Evolutionary conservation across 352 stramenopile genomes (phyloP), one percentile per base, ranked within the genome.

Genomic region (Phytophthora syringae): DNA sequence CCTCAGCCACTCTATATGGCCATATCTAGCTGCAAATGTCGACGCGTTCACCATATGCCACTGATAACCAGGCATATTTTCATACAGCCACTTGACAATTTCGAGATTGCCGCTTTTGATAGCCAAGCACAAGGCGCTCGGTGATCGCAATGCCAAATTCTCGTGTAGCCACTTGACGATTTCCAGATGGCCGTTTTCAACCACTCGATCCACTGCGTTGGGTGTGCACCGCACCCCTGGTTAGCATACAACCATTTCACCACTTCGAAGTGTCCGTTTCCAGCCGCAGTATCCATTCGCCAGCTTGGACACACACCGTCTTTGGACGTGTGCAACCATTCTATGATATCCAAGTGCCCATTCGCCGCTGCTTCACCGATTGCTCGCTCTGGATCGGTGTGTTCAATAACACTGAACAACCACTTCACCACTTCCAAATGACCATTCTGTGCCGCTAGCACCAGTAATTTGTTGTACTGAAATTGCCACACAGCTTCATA

Each of bases 161-260:
- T 34, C 7, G n/a, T 32, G 28, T 12, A 55, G 20, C 49, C 49
- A 55, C 21, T 60, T 65, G 16, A 54, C 40, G 21, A 60, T 32
- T 28, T 64, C 34, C 10, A 88, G 65, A 12, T 45, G 18, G 7
- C 49, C 49, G 18, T 45, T 7, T 52, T 52, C 22, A 24, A 22
- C 44, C 0, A 22, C 24, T 34, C 16, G 12, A 32, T 52, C 22
- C 12, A 52, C 30, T 30, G 44, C 24, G 1, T 5, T 0, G n/a
- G 44, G 3, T 13, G 44, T 15, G 15, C 44, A 52, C 12, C 7
- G 13, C 18, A 25, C 40, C 1, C 10, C 16, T 47, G 40, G 18
- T 47, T 47, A 6, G 22, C 44, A 22, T 22, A 36, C 24, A 52
- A 7, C 44, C 44, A 52, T 18, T 52, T 30, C 24, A 37, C 4